These are phyloP conservation scores for Trichoderma afroharzianum DNA, from an alignment of 2,329 filamentous ascomycete species.

Conservation along the genomic window DNA sequence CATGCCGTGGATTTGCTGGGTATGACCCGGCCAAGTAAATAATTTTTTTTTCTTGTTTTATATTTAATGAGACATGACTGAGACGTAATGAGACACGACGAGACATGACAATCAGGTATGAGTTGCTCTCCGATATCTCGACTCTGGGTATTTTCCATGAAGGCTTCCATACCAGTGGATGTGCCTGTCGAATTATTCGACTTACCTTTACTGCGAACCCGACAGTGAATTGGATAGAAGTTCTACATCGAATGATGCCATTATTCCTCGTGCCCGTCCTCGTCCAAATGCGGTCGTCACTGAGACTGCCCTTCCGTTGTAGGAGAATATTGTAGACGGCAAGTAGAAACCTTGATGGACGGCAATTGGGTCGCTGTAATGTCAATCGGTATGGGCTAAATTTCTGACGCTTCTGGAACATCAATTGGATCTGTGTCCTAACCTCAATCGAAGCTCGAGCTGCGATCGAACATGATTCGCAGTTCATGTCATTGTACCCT, in stretches of 20 bases:
- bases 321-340: background rate
- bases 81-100: background rate
- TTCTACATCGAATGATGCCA: background rate
- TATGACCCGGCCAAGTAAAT: slow-evolving; percentile 47
- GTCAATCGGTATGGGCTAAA: background rate
- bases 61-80: background rate
- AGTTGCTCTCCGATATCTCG: background rate
- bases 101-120: background rate
- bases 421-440: background rate
- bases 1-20: slow-evolving; percentile 66
- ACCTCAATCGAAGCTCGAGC: background rate
- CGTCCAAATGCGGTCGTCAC: background rate
- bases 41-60: background rate
- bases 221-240: background rate
- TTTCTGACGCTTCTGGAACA: background rate
- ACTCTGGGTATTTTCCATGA: background rate
- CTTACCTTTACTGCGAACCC: background rate
- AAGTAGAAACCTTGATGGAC: background rate
- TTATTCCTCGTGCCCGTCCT: background rate
- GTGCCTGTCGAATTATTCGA: background rate
- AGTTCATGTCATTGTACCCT: background rate
- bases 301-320: background rate
- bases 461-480: background rate
- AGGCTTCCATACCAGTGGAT: background rate
- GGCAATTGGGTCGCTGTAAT: background rate